Evolutionary conservation across 2,329 filamentous ascomycete species (phyloP), one percentile per base, ranked within the genome.

Genomic region (Ambrosiella cleistominuta): DNA sequence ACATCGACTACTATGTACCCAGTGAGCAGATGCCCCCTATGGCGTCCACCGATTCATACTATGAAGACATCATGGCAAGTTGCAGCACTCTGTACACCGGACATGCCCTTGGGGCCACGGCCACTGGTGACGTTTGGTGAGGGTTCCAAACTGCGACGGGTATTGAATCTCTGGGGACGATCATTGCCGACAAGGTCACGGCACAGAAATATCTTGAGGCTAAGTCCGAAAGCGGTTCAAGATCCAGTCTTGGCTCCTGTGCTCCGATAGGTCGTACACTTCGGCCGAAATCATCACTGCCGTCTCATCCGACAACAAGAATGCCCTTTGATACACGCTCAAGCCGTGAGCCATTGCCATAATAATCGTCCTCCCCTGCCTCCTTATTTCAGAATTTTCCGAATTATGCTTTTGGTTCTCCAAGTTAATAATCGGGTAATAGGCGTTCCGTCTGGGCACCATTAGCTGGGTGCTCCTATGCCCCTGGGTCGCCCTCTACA

Each of bases 361-460:
- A 1, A 64, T 63, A 4, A 50, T 59, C 7, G 27, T 68, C 15
- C 47, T 69, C 27, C 66, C 66, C 0, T n/a, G 61, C 11, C 19
- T 69, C 11, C 67, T 68, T 57, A 35, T 68, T 7, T 59, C 66
- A 3, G 66, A 66, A 36, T 67, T 66, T 59, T 7, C 66, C 19
- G 66, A 68, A 56, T 67, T 64, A 19, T 68, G 62, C 60, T 61
- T 66, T 51, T 69, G 68, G 67, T 68, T 67, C 62, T 62, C 63
- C n/a, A 60, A 65, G 17, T 57, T 68, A 55, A 69, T 69, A 66
- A 60, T 62, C 3, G 67, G 68, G 36, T 63, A 64, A 60, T 55
- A 56, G 50, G 61, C 67, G 7, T 61, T 68, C 12, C 63, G 66
- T 13, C 62, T 68, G 13, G 66, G 66, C 19, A 68, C 67, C 19